Conservation (phyloP, 192 early-diverging fungal genomes). For the Entomortierella chlamydospora region DNA sequence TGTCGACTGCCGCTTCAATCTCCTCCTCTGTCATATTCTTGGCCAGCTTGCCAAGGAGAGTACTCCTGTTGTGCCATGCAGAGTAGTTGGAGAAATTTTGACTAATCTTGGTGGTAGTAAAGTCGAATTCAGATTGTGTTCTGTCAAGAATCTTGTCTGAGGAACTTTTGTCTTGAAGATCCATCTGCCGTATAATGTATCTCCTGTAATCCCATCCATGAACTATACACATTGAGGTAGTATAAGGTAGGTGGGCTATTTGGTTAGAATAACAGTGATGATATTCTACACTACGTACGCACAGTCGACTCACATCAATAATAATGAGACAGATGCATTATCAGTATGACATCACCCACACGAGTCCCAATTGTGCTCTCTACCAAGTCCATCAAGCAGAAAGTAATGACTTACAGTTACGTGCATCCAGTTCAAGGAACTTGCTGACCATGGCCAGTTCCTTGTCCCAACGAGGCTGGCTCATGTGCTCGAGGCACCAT, state of each 20-base stretch:
- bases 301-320: background rate
- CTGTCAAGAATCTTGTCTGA: conserved; percentile 50
- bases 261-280: background rate
- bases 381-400: background rate
- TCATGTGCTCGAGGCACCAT: conserved; percentile 87
- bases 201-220: conserved; percentile 99
- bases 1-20: conserved; percentile 39
- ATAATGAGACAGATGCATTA: background rate
- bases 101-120: conserved; percentile 89
- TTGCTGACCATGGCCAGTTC: conserved; percentile 83
- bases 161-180: conserved; percentile 25
- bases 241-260: background rate
- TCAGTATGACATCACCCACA: conserved; percentile 33
- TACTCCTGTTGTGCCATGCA: conserved; percentile 98
- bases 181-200: conserved; percentile 73
- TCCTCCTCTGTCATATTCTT: conserved; percentile 57
- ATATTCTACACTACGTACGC: no score
- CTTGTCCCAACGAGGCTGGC: conserved; percentile 77
- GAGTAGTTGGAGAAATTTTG: conserved; percentile 97
- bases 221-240: conserved; percentile 58
- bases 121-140: conserved; percentile 82
- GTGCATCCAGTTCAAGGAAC: conserved; percentile 87
- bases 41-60: conserved; percentile 73
- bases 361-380: background rate
- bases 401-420: conserved; percentile 82